Conservation (phyloP, 1,284 basidiomycete genomes). For the Tilletia caries region DNA sequence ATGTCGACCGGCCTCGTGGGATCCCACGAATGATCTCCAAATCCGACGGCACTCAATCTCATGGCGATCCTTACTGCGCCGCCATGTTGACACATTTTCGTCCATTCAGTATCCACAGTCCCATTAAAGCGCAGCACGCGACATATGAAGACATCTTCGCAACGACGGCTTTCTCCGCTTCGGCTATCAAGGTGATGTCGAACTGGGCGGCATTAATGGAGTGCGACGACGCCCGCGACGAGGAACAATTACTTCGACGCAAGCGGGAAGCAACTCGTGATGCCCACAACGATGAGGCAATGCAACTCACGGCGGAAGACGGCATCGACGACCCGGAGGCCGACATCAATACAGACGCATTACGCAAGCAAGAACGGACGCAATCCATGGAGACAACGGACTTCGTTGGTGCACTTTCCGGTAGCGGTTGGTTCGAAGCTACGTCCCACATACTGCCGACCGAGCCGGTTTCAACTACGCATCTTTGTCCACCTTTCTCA, state of each 20-base stretch:
- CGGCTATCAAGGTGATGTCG: neutral
- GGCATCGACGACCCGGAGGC: too few species aligned
- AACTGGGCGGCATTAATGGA: neutral
- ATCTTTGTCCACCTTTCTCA: too few species aligned
- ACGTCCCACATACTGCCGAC: too few species aligned
- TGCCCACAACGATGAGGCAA: neutral
- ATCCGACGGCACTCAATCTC: neutral
- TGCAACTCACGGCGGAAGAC: too few species aligned
- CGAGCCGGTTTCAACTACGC: too few species aligned
- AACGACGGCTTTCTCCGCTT: neutral
- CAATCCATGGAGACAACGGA: too few species aligned
- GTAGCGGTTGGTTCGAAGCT: too few species aligned
- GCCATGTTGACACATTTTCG: neutral
- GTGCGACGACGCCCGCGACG: neutral
- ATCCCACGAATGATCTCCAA: neutral
- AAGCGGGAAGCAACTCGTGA: neutral
- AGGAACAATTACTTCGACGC: neutral
- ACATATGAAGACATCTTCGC: neutral
- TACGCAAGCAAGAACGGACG: too few species aligned
- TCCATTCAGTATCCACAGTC: neutral
- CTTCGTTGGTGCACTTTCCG: too few species aligned
- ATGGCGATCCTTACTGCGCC: neutral
- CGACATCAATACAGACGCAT: too few species aligned
- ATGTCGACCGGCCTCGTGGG: neutral
- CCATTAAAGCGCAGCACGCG: neutral